Evolutionary conservation across 1,139 yeast species (phyloP).

Genomic region (Geotrichum histeridarum): DNA sequence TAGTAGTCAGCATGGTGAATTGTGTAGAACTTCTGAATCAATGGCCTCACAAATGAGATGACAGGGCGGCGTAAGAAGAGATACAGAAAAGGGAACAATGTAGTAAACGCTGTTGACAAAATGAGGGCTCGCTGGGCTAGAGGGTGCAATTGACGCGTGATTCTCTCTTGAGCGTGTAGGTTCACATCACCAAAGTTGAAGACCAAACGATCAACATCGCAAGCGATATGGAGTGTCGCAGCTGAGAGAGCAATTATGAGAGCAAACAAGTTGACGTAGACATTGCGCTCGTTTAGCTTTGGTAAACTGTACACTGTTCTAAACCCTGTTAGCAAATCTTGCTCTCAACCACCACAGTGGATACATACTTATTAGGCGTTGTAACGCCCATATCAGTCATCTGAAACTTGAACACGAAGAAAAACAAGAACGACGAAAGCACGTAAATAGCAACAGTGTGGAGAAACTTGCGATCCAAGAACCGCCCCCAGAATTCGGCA

Average conservation of each 20-base stretch:
- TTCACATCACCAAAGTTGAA: conserved; percentile 24
- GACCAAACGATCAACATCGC: conserved; percentile 57
- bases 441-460: conserved; percentile 40
- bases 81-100: conserved; percentile 48
- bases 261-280: conserved; percentile 47
- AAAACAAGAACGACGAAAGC: conserved; percentile 42
- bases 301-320: conserved; percentile 46
- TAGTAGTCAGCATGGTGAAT: conserved; percentile 37
- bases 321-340: not conserved
- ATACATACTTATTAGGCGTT: conserved; percentile 10
- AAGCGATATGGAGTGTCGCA: conserved; percentile 49
- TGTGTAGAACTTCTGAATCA: conserved; percentile 32
- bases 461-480: conserved; percentile 41
- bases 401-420: conserved; percentile 36
- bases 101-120: conserved; percentile 35
- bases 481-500: conserved; percentile 40
- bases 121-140: conserved; percentile 41
- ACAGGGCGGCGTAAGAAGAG: conserved; percentile 42
- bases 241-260: conserved; percentile 46
- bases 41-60: conserved; percentile 40
- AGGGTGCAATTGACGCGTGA: conserved; percentile 36
- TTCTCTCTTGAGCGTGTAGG: conserved; percentile 37
- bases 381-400: conserved; percentile 26
- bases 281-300: conserved; percentile 56
- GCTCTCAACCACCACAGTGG: too few species aligned